These are phyloP conservation scores for Beta macrorhiza DNA, from an alignment of 179 eudicot genomes.

Conservation along the genomic window DNA sequence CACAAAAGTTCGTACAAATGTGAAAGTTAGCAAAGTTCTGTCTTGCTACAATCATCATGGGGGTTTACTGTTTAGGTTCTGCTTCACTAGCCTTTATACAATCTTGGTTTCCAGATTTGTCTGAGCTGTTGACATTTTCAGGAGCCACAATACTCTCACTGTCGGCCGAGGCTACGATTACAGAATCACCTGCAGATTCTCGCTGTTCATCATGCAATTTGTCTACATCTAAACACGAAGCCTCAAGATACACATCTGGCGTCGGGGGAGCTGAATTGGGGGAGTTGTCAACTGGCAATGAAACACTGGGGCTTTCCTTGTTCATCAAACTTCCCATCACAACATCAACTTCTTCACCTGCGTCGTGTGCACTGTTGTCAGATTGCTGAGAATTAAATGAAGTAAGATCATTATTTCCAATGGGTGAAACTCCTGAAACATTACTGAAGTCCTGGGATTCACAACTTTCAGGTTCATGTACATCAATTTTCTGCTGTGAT, in stretches of 20 bases:
- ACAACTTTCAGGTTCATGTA: conserved; percentile 22
- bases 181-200: conserved; percentile 13
- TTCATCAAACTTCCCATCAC: conserved; percentile 13
- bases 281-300: conserved; percentile 15
- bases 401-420: conserved; percentile 14
- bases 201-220: conserved; percentile 11
- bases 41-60: conserved; percentile 9
- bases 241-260: conserved; percentile 8
- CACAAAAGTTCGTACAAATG: background rate
- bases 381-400: conserved; percentile 17
- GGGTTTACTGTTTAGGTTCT: conserved; percentile 10
- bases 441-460: background rate
- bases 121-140: conserved; percentile 17
- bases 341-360: conserved; percentile 12
- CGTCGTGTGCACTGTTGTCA: conserved; percentile 9
- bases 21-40: background rate
- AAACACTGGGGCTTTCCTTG: conserved; percentile 17
- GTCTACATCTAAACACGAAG: conserved; percentile 15
- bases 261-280: conserved; percentile 9
- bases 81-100: conserved; percentile 13
- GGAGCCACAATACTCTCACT: conserved; percentile 10
- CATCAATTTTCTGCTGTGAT: conserved; percentile 9
- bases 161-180: conserved; percentile 8
- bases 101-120: conserved; percentile 14
- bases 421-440: conserved; percentile 6